Conservation (phyloP, 2,329 filamentous ascomycete genomes). For the Leptodontidium sp. region DNA sequence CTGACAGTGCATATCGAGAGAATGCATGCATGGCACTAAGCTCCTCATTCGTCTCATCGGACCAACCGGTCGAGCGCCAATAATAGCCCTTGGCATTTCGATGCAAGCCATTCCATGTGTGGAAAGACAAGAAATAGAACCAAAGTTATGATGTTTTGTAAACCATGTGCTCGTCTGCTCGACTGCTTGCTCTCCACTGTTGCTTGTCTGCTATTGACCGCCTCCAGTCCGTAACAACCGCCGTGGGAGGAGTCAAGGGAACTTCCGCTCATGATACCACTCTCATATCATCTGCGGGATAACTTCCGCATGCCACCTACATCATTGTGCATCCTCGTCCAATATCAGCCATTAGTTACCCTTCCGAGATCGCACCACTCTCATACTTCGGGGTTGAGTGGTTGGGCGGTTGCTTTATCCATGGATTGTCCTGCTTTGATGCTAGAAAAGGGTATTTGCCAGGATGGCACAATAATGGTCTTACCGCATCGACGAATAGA, state of each 20-base stretch:
- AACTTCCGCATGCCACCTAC: neutral
- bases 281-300: neutral
- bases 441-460: too few species aligned
- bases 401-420: neutral
- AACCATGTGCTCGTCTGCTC: too few species aligned
- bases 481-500: neutral
- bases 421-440: too few species aligned
- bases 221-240: neutral
- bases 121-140: neutral
- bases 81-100: neutral
- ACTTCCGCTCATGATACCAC: neutral
- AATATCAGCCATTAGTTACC: neutral
- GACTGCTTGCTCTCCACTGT: neutral
- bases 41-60: slow-evolving; percentile 9
- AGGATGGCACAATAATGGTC: neutral
- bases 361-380: slow-evolving; percentile 14
- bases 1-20: slow-evolving; percentile 12
- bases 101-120: neutral
- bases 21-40: slow-evolving; percentile 7
- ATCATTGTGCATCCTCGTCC: slow-evolving; percentile 1
- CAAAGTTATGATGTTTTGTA: neutral
- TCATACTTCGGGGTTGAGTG: neutral
- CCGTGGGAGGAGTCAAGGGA: too few species aligned
- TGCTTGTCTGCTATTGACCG: neutral
- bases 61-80: neutral